Percentiles rank a stretch among this genome's conserved stretches.
phyloP scores from a whole-genome alignment of 345 rosid genomes.

The Aquilaria sinensis region DNA sequence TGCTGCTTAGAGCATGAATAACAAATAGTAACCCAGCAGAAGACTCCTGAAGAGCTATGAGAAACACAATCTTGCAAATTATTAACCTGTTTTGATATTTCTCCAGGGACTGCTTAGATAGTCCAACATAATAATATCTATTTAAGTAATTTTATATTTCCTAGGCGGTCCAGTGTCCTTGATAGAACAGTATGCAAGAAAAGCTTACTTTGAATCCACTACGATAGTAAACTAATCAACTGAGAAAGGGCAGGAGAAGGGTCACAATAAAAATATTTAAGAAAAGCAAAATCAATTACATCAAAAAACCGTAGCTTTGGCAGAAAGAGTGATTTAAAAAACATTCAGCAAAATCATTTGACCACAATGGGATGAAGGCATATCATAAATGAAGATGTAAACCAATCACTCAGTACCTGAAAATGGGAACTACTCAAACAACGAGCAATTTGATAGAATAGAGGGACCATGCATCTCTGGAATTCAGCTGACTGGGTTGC shows the following conservation, averaged over 20 bases:
- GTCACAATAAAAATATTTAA: neutral
- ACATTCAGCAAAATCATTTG: neutral
- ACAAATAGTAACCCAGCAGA: too few relatives aligned
- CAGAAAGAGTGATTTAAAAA: neutral
- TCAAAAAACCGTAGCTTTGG: neutral
- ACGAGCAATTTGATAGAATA: slow-evolving; percentile 60
- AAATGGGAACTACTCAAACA: slow-evolving; percentile 71
- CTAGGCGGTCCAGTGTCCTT: too few relatives aligned
- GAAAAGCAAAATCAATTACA: neutral
- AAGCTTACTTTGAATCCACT: too few relatives aligned
- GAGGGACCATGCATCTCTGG: slow-evolving; percentile 61
- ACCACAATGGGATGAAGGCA: neutral
- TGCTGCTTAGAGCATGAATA: too few relatives aligned
- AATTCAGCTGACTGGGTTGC: slow-evolving; percentile 69
- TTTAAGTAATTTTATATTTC: too few relatives aligned
- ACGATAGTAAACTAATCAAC: neutral
- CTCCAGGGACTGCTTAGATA: too few relatives aligned
- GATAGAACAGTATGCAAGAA: too few relatives aligned
- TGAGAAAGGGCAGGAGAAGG: neutral
- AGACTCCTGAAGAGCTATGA: too few relatives aligned
- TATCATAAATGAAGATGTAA: neutral
- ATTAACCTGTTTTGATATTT: too few relatives aligned
- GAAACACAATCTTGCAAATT: too few relatives aligned
- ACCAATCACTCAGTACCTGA: slow-evolving; percentile 40
- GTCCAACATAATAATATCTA: too few relatives aligned